Conservation (phyloP, 2,329 filamentous ascomycete genomes). For the Parastagonospora avenae region DNA sequence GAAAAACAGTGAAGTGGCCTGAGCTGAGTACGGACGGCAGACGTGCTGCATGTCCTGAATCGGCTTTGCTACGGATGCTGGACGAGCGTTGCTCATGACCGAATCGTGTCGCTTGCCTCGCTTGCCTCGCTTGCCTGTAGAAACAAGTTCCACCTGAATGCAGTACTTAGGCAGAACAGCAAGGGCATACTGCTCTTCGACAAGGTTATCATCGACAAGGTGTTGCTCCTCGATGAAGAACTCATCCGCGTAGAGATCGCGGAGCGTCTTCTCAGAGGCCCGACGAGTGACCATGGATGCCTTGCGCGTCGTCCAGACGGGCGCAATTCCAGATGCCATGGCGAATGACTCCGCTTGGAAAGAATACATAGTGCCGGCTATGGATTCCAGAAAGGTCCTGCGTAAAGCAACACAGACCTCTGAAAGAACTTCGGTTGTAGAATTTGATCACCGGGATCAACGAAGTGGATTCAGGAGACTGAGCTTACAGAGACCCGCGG, state of each 20-base stretch:
- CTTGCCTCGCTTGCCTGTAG: background rate
- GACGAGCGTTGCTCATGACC: background rate
- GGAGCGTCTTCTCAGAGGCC: background rate
- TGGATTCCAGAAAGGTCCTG: too few species aligned
- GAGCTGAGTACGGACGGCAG: background rate
- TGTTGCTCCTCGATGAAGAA: background rate
- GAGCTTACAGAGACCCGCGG: too few species aligned
- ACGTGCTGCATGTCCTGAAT: background rate
- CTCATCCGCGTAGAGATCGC: background rate
- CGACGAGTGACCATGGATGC: too few species aligned
- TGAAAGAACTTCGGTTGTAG: too few species aligned
- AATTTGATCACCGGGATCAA: too few species aligned
- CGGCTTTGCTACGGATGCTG: background rate
- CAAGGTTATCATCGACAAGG: background rate
- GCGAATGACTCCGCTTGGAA: too few species aligned
- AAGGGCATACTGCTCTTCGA: background rate
- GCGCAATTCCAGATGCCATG: too few species aligned
- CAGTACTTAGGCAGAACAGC: too few species aligned
- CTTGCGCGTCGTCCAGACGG: too few species aligned
- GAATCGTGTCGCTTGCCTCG: background rate
- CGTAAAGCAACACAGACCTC: too few species aligned
- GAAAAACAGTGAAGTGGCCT: slow-evolving; percentile 2
- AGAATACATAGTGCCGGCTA: too few species aligned
- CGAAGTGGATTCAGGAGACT: too few species aligned
- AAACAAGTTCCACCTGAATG: background rate